Evolutionary conservation across 192 early-diverging fungal species (phyloP), one percentile per base, ranked within the genome.

Genomic region (Tieghemiomyces parasiticus): DNA sequence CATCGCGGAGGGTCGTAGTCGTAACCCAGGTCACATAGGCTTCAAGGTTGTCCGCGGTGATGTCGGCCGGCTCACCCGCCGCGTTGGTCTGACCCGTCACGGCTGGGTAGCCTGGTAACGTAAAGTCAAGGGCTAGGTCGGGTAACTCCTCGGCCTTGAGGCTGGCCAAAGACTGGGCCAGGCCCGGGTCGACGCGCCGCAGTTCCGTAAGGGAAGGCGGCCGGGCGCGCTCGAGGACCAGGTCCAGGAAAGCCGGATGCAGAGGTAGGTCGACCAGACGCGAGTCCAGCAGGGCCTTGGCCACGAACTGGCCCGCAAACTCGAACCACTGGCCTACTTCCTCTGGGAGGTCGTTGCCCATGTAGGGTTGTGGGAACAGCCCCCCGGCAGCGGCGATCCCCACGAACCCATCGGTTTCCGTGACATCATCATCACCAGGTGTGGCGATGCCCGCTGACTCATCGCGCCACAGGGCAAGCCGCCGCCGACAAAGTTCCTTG

Each of bases 191-290:
- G 35, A 93, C 70, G 26, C 73, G 69, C 65, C 82, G 60, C 3
- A 75, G 60, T 58, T 63, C 63, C 31, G 60, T 45, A 20, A 74
- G 19, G 13, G 49, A 64, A 34, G 62, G 58, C 31, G 61, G 44
- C 14, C 32, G 25, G 34, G 51, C 59, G 16, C 79, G 65, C 38
- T 76, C 75, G 29, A 90, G 73, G 19, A 86, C 71, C 48, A 82
- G 73, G 12, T 81, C 76, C 53, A 94, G 74, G 66, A 97, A 93
- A 9, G 82, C 61, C 0, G 77, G 62, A 54, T 78, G 81, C 58
- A 97, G 79, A 2, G 84, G 85, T 51, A 97, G 67, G 66, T 95
- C 92, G 34, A 97, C 75, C 8, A 90, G 79, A 48, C 94, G 74
- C 33, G 78, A 77, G 61, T 97, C 94, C 35, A 94, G 68, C 69